Evolutionary conservation across 768 basidiomycete genomes (phyloP), one percentile per base, ranked within the genome.

Genomic region (Boletus edulis): DNA sequence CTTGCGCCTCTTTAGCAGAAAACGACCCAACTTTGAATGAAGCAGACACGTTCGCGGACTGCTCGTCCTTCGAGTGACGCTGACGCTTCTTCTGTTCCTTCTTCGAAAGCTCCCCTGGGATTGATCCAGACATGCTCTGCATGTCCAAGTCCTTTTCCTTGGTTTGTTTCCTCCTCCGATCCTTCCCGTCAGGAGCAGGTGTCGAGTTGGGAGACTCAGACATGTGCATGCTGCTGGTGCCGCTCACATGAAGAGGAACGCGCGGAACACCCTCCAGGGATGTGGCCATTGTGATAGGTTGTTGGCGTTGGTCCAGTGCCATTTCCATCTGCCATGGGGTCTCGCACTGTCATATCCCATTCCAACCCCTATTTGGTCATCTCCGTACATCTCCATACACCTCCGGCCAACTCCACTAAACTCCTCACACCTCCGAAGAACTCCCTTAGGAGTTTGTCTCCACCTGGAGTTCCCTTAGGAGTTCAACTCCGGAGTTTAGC

Each of bases 201-300:
- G 67, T 64, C 38, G 73, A 73, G 59, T 74, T 79, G 5, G 86
- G 86, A 54, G 84, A 86, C 67, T 85, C 86, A 0, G 87, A 87
- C 46, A 76, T 71, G 29, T 81, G 81, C 39, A 67, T 62, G 56
- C 67, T 74, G 17, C 65, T 50, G 1, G 68, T 48, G 27, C 70
- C 61, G 15, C 64, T 64, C 51, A 59, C 60, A 52, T 68, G 73
- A 51, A 64, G 70, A 40, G 67, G 69, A 37, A 59, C 57, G 41
- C 60, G 63, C 11, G 68, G 39, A 37, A 67, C 60, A 2, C 71
- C 72, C 43, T 82, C 83, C 0, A 80, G 79, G 3, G 82, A 82
- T 3, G 70, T 73, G 3, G 72, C 76, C 54, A 83, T 80, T 41
- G 72, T 39, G 67, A 73, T 61, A 32, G 59, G 70, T 18, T 67